Evolutionary conservation across 306 rosid genomes (phyloP), one percentile per base, ranked within the genome.

Genomic region (Gleditsia sinensis): DNA sequence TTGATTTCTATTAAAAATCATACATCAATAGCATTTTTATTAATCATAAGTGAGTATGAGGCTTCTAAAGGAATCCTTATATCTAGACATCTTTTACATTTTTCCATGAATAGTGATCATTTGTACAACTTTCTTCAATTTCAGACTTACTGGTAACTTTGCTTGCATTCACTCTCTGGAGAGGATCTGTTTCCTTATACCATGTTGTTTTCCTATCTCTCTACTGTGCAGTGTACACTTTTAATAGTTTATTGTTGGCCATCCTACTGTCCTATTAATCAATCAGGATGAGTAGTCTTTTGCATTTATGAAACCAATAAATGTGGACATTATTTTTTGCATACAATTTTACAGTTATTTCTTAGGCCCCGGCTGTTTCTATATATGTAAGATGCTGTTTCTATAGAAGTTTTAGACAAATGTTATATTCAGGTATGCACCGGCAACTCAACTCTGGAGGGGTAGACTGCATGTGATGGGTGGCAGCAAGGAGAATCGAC

Each of bases 381-480:
- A 32, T 2, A 32, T 32, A 32, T 32, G 2, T 32, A 32, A 32
- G 34, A 5, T 32, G 5, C 34, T 32, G 34, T 32, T 32, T 32
- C 5, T 32, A 19, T 61, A 69, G 71, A 78, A 65, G 57, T 37
- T 72, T 74, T 62, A 62, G 48, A 77, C 64, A 51, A n/a, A 48
- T 63, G 55, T 57, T 69, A 57, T 81, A 51, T 83, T 40, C 83
- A 94, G 98, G 80, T 94, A 91, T 69, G 98, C 98, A 51, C 94
- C 98, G 25, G 98, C 98, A 74, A 94, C 98, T 50, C 97, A 91
- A 79, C 81, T 91, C 74, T 94, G 97, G 98, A 91, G 89, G 82
- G 98, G 94, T 46, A 88, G 98, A 74, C 87, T 94, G 53, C 98
- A 94, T 81, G 98, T 94, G 83, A 94, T 91, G 98, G 98, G 98